Conservation (phyloP, 176 grass and related monocot genomes). For the Phoenix roebelenii region DNA sequence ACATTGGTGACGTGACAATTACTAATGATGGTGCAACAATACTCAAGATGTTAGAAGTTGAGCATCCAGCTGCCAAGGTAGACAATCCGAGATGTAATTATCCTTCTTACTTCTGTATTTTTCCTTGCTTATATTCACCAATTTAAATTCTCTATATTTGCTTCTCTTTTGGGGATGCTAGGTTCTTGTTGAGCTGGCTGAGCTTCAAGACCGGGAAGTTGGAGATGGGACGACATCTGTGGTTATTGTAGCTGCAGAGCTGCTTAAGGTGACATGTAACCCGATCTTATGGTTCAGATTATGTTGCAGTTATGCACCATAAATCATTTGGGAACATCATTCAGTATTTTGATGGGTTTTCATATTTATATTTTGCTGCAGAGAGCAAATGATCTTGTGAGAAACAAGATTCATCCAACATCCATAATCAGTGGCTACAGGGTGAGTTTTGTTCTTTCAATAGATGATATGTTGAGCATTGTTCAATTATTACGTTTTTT, state of each 20-base stretch:
- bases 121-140: background rate
- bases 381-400: slow-evolving; percentile 85
- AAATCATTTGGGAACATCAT: too few relatives aligned
- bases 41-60: slow-evolving; percentile 91
- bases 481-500: too few relatives aligned
- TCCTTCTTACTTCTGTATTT: background rate
- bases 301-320: too few relatives aligned
- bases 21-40: slow-evolving; percentile 97
- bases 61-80: slow-evolving; percentile 90
- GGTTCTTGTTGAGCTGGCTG: slow-evolving; percentile 96
- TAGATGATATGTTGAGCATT: too few relatives aligned
- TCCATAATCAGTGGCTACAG: slow-evolving; percentile 92
- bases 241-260: slow-evolving; percentile 71
- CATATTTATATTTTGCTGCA: slow-evolving; percentile 21
- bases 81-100: background rate
- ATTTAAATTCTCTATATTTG: background rate
- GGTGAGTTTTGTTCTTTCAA: slow-evolving; percentile 28
- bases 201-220: slow-evolving; percentile 89
- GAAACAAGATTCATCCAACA: slow-evolving; percentile 93
- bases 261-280: slow-evolving; percentile 60
- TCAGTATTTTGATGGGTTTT: background rate
- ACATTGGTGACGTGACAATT: slow-evolving; percentile 92
- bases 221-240: slow-evolving; percentile 91
- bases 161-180: slow-evolving; percentile 22
- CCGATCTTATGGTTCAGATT: too few relatives aligned